These are phyloP conservation scores for Paracorniculantispora psalliotae DNA, from an alignment of 2,329 filamentous ascomycete species.

Conservation along the genomic window DNA sequence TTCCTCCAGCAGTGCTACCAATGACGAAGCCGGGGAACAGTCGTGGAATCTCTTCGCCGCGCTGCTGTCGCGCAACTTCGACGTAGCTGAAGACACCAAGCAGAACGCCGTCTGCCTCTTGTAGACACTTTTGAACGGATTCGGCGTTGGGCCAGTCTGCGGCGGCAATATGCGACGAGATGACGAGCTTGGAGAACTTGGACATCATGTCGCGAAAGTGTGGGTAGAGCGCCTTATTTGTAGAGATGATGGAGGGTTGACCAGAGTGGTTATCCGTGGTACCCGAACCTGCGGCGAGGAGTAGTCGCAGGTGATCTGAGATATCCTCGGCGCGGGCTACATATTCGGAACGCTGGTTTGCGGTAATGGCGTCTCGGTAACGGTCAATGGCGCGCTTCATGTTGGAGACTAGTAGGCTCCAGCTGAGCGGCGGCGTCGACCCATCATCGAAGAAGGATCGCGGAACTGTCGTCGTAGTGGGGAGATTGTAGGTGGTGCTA, in stretches of 20 bases:
- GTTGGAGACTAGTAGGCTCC: constrained; percentile 84
- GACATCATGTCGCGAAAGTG: constrained; percentile 99
- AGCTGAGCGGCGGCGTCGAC: constrained; percentile 74
- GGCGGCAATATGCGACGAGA: constrained; percentile 95
- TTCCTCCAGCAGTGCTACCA: constrained; percentile 76
- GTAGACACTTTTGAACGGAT: constrained; percentile 88
- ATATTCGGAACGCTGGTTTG: constrained; percentile 80
- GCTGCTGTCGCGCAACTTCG: constrained; percentile 87
- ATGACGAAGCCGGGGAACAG: constrained; percentile 90
- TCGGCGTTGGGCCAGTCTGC: constrained; percentile 94
- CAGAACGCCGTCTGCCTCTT: constrained; percentile 95
- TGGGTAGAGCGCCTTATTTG: constrained; percentile 93
- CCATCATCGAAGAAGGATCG: constrained; percentile 88
- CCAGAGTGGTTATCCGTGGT: constrained; percentile 98
- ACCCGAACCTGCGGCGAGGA: constrained; percentile 91
- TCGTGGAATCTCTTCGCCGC: constrained; percentile 89
- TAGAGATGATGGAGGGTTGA: constrained; percentile 98
- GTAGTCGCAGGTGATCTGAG: constrained; percentile 86
- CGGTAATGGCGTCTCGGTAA: constrained; percentile 85
- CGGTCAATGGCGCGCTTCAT: constrained; percentile 88
- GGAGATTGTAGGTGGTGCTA: constrained; percentile 51
- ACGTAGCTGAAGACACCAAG: constrained; percentile 94
- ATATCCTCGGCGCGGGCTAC: constrained; percentile 96
- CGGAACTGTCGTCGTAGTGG: constrained; percentile 59
- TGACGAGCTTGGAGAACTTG: constrained; percentile 96